Conservation (phyloP, 176 grass and related monocot genomes). For the Zizania latifolia region DNA sequence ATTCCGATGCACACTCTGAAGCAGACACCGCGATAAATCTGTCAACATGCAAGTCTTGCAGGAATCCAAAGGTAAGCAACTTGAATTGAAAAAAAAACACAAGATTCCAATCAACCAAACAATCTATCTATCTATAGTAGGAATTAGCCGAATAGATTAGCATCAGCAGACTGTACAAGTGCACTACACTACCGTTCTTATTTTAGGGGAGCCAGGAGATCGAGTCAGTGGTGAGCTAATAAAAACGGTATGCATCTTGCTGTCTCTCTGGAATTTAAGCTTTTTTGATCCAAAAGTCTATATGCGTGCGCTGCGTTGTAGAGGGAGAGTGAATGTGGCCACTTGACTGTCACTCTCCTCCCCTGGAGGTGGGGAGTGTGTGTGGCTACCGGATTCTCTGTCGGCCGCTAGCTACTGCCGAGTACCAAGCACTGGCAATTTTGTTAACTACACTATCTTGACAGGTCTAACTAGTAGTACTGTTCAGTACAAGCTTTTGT, state of each 20-base stretch:
- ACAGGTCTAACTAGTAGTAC: conserved; percentile 28
- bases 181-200: not conserved
- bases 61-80: not conserved
- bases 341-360: conserved; percentile 32
- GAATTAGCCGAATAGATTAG: not conserved
- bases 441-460: conserved; percentile 40
- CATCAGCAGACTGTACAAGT: not conserved
- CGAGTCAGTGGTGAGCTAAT: not conserved
- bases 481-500: conserved; percentile 22
- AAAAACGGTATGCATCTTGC: conserved; percentile 20
- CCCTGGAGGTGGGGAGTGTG: conserved; percentile 28
- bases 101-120: not conserved
- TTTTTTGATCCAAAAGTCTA: conserved; percentile 39
- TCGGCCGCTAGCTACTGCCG: conserved; percentile 47
- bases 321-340: conserved; percentile 14
- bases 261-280: conserved; percentile 23
- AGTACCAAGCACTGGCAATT: conserved; percentile 30
- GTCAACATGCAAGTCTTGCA: not conserved
- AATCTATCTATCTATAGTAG: no score
- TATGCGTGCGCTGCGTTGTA: conserved; percentile 14
- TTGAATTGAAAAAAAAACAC: not conserved
- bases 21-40: not conserved
- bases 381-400: conserved; percentile 39
- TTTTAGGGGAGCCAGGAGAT: conserved; percentile 9
- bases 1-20: not conserved